Evolutionary conservation across 495 filamentous ascomycete genomes (phyloP).

Genomic region (Cercophora sp.): DNA sequence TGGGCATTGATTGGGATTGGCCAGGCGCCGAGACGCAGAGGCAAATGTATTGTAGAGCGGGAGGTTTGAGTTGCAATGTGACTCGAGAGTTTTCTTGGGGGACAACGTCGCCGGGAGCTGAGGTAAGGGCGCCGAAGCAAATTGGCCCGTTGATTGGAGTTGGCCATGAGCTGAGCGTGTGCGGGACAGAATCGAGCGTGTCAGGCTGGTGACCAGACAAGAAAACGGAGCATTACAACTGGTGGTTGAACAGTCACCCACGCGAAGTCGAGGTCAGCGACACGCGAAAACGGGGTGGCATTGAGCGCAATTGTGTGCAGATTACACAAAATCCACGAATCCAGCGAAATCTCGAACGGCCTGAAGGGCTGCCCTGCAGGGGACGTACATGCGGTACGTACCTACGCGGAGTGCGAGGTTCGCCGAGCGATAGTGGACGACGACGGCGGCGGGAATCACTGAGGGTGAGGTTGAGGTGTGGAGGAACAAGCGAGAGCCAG

Average conservation of each 20-base stretch:
- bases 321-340: no score
- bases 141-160: conserved; percentile 13
- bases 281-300: no score
- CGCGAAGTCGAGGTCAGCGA: background rate
- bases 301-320: no score
- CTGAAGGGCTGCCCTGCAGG: no score
- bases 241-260: conserved; percentile 10
- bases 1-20: conserved; percentile 2
- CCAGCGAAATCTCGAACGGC: no score
- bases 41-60: conserved; percentile 2
- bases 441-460: no score
- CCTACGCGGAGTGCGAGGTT: no score
- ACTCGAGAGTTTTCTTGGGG: background rate
- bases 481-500: no score
- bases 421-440: no score
- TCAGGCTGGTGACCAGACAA: conserved; percentile 23
- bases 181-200: conserved; percentile 11
- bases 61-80: background rate
- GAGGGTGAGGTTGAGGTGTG: no score
- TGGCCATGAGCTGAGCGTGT: conserved; percentile 8
- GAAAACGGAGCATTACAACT: conserved; percentile 13
- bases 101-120: conserved; percentile 3
- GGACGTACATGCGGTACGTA: no score
- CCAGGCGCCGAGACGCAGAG: background rate
- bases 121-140: background rate